Percentiles rank a stretch among this genome's conserved stretches.
Evolutionary conservation across 2,329 filamentous ascomycete species (phyloP).

Genomic region (Colletotrichum horii): DNA sequence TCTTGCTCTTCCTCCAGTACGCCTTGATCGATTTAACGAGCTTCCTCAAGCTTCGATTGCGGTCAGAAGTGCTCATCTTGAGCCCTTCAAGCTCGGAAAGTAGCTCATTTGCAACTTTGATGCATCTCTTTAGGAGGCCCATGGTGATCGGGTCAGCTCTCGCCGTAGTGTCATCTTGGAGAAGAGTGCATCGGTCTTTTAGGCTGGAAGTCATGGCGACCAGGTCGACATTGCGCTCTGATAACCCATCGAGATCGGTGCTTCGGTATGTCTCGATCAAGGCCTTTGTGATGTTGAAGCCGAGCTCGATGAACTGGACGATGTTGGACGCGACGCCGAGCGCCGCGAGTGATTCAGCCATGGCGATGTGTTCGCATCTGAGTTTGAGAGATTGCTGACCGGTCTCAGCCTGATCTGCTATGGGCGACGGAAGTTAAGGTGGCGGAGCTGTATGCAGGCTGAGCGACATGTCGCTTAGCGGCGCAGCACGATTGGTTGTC

Average conservation of each 20-base stretch:
- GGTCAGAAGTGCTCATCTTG: neutral
- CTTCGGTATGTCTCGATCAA: neutral
- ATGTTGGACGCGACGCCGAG: constrained; percentile 42
- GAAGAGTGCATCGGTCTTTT: neutral
- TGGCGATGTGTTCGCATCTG: neutral
- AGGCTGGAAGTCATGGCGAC: neutral
- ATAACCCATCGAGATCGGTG: neutral
- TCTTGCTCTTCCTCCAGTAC: neutral
- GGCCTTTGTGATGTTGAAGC: neutral
- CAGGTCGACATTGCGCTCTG: neutral
- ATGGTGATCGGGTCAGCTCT: neutral
- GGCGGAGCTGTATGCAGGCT: neutral
- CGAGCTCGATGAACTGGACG: constrained; percentile 11
- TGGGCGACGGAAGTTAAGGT: neutral
- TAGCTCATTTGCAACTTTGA: neutral
- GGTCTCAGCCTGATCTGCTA: neutral
- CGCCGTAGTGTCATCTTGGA: neutral
- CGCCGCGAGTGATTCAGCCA: constrained; percentile 29
- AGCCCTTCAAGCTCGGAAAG: neutral
- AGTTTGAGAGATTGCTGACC: neutral
- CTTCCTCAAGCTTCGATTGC: neutral
- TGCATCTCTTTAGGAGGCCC: neutral
- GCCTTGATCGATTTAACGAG: neutral
- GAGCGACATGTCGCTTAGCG: neutral
- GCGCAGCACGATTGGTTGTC: neutral